Conservation (phyloP, 805 yeast species). For the Metschnikowia cubensis region DNA sequence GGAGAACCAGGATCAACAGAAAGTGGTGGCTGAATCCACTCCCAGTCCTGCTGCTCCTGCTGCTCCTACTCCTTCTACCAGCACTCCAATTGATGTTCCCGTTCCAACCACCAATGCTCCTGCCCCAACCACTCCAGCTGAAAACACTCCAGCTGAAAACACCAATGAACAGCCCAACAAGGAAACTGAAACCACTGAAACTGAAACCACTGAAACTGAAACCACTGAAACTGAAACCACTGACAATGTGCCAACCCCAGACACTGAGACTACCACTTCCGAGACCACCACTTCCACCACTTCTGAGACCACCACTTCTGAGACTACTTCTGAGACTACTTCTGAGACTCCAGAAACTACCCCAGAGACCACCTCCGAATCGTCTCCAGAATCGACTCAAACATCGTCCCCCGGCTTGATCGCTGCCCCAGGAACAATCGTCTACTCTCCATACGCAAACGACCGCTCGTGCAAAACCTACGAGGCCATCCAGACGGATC, state of each 20-base stretch:
- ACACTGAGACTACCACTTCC: background rate
- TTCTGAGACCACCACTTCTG: background rate
- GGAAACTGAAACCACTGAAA: too few species aligned
- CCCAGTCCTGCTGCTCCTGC: too few species aligned
- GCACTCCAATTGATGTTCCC: too few species aligned
- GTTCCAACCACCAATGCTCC: too few species aligned
- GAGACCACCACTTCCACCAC: background rate
- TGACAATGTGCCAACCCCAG: background rate
- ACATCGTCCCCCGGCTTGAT: slow-evolving; percentile 17
- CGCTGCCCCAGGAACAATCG: slow-evolving; percentile 54
- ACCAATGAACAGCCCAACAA: too few species aligned
- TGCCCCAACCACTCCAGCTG: too few species aligned
- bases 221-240: slow-evolving; percentile 8
- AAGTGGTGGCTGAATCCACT: too few species aligned
- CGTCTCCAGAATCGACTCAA: background rate
- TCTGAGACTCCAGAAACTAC: background rate
- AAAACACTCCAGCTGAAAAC: too few species aligned
- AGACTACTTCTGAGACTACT: background rate
- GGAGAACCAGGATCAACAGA: too few species aligned
- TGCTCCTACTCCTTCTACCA: too few species aligned
- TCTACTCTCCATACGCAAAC: slow-evolving; percentile 73
- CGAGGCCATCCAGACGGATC: slow-evolving; percentile 52
- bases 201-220: background rate
- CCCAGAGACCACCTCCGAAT: background rate
- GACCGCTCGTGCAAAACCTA: slow-evolving; percentile 65